Conservation (phyloP, 2,329 filamentous ascomycete species). For the Passalora sequoiae region DNA sequence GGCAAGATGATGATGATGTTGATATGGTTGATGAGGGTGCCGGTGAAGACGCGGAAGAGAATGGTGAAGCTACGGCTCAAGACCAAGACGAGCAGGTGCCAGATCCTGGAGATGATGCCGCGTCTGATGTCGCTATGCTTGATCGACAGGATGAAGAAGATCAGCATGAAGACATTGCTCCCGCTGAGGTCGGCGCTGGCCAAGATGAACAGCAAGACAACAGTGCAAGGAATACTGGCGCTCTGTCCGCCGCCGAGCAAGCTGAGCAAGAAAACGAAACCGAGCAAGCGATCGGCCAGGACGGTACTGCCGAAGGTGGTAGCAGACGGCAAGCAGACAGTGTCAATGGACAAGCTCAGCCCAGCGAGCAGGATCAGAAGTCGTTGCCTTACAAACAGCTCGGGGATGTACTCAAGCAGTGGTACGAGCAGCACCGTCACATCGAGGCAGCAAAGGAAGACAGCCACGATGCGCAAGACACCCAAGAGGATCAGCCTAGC, state of each 20-base stretch:
- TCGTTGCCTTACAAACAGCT: constrained; percentile 85
- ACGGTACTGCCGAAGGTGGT: constrained; percentile 22
- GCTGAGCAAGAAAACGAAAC: constrained; percentile 21
- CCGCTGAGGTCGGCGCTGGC: constrained; percentile 40
- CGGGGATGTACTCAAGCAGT: constrained; percentile 85
- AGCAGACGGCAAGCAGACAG: constrained; percentile 18
- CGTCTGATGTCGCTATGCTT: constrained; percentile 42
- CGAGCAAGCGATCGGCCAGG: constrained; percentile 21
- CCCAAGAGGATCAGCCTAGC: constrained; percentile 48
- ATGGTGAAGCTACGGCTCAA: constrained; percentile 30
- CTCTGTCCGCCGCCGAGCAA: constrained; percentile 39
- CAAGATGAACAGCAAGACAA: constrained; percentile 37
- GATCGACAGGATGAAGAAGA: constrained; percentile 32
- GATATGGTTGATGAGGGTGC: constrained; percentile 22
- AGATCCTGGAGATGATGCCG: constrained; percentile 36
- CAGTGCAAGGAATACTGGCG: constrained; percentile 34
- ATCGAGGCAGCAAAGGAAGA: constrained; percentile 56
- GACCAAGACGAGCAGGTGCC: constrained; percentile 35
- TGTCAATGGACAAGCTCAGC: constrained; percentile 17
- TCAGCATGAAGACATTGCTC: constrained; percentile 44
- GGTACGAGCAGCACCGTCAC: constrained; percentile 82
- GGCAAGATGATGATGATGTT: constrained; percentile 19
- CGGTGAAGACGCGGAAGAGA: constrained; percentile 22
- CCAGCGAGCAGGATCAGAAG: constrained; percentile 21
- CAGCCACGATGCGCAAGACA: constrained; percentile 49